Evolutionary conservation across 208 protist genomes (phyloP).

Genomic region (Acanthamoeba quina): DNA sequence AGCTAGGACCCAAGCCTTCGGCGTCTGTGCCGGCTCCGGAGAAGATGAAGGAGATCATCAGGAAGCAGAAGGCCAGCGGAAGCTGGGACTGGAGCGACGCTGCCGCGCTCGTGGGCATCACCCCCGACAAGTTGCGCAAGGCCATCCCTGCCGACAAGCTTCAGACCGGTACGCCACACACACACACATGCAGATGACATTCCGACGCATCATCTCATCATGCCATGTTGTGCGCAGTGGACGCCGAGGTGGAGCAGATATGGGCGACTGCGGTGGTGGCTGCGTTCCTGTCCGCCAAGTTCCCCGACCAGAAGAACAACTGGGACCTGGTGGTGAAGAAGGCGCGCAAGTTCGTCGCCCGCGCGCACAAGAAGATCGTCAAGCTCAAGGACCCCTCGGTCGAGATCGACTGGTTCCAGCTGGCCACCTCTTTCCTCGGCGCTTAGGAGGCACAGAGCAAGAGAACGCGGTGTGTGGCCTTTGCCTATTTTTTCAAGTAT

Average conservation of each 20-base stretch:
- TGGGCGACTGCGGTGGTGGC: slow-evolving; percentile 67
- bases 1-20: no score
- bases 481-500: no score
- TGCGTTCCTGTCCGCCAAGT: not conserved
- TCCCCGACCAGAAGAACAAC: slow-evolving; percentile 47
- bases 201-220: no score
- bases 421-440: slow-evolving; percentile 2
- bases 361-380: slow-evolving; percentile 20
- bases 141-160: slow-evolving; percentile 25
- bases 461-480: no score
- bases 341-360: slow-evolving; percentile 5
- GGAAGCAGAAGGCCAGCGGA: slow-evolving; percentile 71
- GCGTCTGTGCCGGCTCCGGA: not conserved
- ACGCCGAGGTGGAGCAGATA: not conserved
- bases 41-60: slow-evolving; percentile 66
- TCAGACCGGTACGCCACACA: not conserved
- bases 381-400: not conserved
- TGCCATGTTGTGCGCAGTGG: not conserved
- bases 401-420: not conserved
- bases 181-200: no score
- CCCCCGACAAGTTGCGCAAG: not conserved
- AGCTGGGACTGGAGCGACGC: slow-evolving; percentile 30
- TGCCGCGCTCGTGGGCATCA: not conserved
- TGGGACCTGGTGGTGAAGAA: slow-evolving; percentile 76
- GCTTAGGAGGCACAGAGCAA: no score